Conservation (phyloP, 2,329 filamentous ascomycete species). For the Cladosporium sp. region DNA sequence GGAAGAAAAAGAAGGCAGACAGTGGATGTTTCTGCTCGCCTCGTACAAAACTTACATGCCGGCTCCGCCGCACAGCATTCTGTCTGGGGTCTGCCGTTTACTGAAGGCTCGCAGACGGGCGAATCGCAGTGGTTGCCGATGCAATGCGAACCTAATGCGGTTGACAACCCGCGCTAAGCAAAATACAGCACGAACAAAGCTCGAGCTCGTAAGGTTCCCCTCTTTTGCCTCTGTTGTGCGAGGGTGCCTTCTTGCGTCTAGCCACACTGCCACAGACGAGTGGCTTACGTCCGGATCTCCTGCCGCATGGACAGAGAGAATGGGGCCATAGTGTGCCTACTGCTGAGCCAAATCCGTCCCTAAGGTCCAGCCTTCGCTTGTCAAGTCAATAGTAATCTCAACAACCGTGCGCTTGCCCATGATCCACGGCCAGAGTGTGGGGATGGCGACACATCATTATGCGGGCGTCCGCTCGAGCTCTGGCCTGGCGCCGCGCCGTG, state of each 20-base stretch:
- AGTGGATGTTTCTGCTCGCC: too few species aligned
- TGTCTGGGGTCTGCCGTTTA: not conserved
- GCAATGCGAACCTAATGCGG: too few species aligned
- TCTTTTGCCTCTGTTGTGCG: not conserved
- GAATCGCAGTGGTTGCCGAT: too few species aligned
- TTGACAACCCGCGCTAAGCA: too few species aligned
- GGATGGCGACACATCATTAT: constrained; percentile 8
- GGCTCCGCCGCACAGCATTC: too few species aligned
- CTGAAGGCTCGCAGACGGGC: not conserved
- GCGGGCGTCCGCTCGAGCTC: constrained; percentile 7
- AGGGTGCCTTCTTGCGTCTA: not conserved
- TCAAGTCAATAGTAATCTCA: not conserved
- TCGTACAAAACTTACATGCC: not conserved
- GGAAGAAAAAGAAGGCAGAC: not conserved
- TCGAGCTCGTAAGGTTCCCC: too few species aligned
- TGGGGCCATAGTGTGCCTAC: too few species aligned
- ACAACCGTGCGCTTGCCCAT: constrained; percentile 1
- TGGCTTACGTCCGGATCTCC: not conserved
- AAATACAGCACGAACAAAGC: too few species aligned
- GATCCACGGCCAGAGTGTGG: constrained; percentile 10
- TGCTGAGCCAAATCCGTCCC: not conserved
- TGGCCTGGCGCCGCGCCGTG: constrained; percentile 7
- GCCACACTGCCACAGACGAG: not conserved
- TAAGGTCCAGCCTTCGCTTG: not conserved
- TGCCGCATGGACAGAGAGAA: too few species aligned